Evolutionary conservation across 2,329 filamentous ascomycete species (phyloP), one percentile per base, ranked within the genome.

Genomic region (Geosmithia morbida): DNA sequence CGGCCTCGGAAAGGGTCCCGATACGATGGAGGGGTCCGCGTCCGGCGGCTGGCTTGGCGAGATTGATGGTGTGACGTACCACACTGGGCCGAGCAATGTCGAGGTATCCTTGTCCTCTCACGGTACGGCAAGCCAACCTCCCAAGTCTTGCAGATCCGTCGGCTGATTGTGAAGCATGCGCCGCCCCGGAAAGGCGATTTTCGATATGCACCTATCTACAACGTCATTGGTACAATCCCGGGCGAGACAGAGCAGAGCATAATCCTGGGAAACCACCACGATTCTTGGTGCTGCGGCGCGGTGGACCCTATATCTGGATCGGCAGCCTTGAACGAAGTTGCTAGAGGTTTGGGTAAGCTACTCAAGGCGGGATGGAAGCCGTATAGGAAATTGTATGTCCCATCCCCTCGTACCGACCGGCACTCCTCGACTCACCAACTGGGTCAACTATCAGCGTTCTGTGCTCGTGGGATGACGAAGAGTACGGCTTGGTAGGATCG

Each of bases 281-380:
- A 87, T 62, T 81, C 83, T 0, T 87, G 83, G 83, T 78, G 85
- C 57, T 77, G 82, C 26, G 82, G 83, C 20, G 81, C 83, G 18
- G 80, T 71, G 13, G 83, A 87, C 55, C 83, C 83, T 0, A 85
- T 85, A 61, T 81, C 78, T 51, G 83, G 83, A 48, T 83, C 78
- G 22, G 81, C 83, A 4, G 77, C 76, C 0, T 61, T 87, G 45
- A 83, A 83, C 50, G 83, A 87, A 54, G 74, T 86, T 2, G 72
- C 84, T 44, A 70, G 79, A 40, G 75, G 75, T 33, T 83, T 86
- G 54, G 81, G 81, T 7, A 64, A 71, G 42, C 79, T 82, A 16
- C 60, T 83, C 3, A 66, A 74, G 16, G 70, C 69, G 29, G 82
- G 81, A 18, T 87, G 83, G 83, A 84, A 81, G 59, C 83, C 33